Evolutionary conservation across 352 stramenopile species (phyloP), one percentile per base, ranked within the genome.

Genomic region (Globisporangium viniferum): DNA sequence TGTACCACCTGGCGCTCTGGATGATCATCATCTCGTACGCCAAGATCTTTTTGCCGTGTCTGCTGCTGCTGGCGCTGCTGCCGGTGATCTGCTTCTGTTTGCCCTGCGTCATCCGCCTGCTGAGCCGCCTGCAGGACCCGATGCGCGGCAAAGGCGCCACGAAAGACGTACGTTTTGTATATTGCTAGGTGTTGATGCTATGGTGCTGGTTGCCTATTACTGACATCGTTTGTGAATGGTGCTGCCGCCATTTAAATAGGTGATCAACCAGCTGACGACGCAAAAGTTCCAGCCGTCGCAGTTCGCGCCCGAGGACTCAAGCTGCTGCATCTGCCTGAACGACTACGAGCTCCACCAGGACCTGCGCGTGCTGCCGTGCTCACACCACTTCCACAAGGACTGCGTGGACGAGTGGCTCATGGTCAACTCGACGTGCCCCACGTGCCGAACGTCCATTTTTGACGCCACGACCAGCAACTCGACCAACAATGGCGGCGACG

Each of bases 311-410:
- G 84, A 97, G 46, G 93, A 98, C 60, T 86, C 83, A 44, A 96
- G 85, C 70, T 98, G 93, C 80, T 93, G 91, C 71, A 97, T 98
- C 69, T 98, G 92, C 60, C 68, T 97, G 24, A 95, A 93, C 67
- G 81, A 97, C 51, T 98, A 97, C 72, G 86, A 92, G 49, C 14
- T 66, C 0, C 78, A 89, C 24, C 96, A 99, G 75, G 75, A 92
- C 14, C 79, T 99, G 35, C 87, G 96, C 48, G 82, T 98, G 39
- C 76, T 99, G 64, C 95, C 95, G 12, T 99, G 97, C 72, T 69
- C 88, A n/a, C 97, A 99, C 75, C 89, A 97, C 69, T 99, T 99
- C 75, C 89, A 96, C 72, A 91, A 92, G 70, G 88, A 95, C n/a
- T 97, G 89, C 62, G 86, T 96, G 36, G 89, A 97, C 75, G 88